These are phyloP conservation scores for Botrytis deweyae DNA, from an alignment of 2,329 filamentous ascomycete genomes.

Conservation along the genomic window DNA sequence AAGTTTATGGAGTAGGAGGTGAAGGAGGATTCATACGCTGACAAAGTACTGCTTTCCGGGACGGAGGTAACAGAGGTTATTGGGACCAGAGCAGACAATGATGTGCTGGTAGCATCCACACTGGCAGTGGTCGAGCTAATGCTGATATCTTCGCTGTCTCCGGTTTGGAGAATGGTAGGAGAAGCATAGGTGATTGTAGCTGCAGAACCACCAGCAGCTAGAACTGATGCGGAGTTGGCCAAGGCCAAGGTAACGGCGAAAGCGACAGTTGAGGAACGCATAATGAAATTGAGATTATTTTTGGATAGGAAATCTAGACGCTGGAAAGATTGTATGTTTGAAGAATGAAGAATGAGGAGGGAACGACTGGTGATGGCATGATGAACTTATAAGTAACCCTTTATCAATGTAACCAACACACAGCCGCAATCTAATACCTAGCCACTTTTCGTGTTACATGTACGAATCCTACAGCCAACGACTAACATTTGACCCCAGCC, in stretches of 20 bases:
- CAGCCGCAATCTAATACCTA: slow-evolving; percentile 18
- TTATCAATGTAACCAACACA: slow-evolving; percentile 16
- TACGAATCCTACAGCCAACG: slow-evolving; percentile 15
- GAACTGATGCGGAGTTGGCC: slow-evolving; percentile 13
- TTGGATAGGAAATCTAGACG: not conserved
- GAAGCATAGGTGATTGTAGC: slow-evolving; percentile 1
- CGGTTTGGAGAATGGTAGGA: slow-evolving; percentile 3
- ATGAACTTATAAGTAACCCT: slow-evolving; percentile 12
- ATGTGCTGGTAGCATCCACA: not conserved
- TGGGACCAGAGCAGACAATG: not conserved
- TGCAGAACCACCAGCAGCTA: slow-evolving; percentile 9
- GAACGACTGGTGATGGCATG: slow-evolving; percentile 10
- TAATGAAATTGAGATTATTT: slow-evolving; percentile 11
- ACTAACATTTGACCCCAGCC: slow-evolving; percentile 5
- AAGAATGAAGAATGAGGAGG: not conserved
- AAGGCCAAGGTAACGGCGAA: slow-evolving; percentile 19
- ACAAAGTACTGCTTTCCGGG: not conserved
- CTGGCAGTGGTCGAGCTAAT: not conserved
- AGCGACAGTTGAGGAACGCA: slow-evolving; percentile 21
- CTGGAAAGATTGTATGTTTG: slow-evolving; percentile 10
- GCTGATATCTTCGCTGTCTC: not conserved
- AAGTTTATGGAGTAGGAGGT: not conserved
- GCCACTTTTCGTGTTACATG: slow-evolving; percentile 16
- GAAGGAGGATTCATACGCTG: slow-evolving; percentile 4
- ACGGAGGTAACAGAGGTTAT: not conserved